These are phyloP conservation scores for Hibiscus trionum DNA, from an alignment of 345 rosid genomes.

Conservation along the genomic window DNA sequence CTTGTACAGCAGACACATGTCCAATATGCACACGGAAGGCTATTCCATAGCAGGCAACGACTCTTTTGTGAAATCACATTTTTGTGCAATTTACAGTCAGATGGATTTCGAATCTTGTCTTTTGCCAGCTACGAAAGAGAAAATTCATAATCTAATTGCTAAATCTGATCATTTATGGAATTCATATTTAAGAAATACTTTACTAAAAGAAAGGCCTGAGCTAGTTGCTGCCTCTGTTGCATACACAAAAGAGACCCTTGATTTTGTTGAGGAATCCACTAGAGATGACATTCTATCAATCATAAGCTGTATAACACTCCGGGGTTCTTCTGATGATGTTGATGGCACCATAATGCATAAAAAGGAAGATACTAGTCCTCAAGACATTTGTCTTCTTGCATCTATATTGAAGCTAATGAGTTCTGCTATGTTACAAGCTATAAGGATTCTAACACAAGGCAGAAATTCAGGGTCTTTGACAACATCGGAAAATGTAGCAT, in stretches of 20 bases:
- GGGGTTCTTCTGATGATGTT: background rate
- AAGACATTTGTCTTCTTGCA: slow-evolving; percentile 61
- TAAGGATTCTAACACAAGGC: slow-evolving; percentile 26
- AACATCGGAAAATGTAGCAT: slow-evolving; percentile 25
- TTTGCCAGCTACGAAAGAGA: too few species aligned
- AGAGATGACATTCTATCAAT: too few species aligned
- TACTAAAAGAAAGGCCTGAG: too few species aligned
- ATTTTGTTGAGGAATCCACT: too few species aligned
- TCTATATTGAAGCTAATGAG: slow-evolving; percentile 20
- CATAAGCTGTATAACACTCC: too few species aligned
- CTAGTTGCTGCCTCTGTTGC: too few species aligned
- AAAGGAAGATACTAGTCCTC: slow-evolving; percentile 29
- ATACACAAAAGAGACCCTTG: too few species aligned
- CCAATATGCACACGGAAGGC: slow-evolving; percentile 21
- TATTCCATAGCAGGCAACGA: slow-evolving; percentile 14
- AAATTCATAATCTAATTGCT: too few species aligned
- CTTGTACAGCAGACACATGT: slow-evolving; percentile 10
- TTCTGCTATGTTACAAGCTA: slow-evolving; percentile 48
- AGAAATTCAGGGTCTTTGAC: slow-evolving; percentile 21
- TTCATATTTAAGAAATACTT: too few species aligned
- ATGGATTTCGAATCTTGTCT: too few species aligned
- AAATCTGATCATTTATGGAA: too few species aligned
- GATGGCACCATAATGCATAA: slow-evolving; percentile 20
- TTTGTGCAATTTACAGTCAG: slow-evolving; percentile 16
- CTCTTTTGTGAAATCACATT: slow-evolving; percentile 24